Conservation (phyloP, 495 filamentous ascomycete genomes). For the Daldinia bambusicola region DNA sequence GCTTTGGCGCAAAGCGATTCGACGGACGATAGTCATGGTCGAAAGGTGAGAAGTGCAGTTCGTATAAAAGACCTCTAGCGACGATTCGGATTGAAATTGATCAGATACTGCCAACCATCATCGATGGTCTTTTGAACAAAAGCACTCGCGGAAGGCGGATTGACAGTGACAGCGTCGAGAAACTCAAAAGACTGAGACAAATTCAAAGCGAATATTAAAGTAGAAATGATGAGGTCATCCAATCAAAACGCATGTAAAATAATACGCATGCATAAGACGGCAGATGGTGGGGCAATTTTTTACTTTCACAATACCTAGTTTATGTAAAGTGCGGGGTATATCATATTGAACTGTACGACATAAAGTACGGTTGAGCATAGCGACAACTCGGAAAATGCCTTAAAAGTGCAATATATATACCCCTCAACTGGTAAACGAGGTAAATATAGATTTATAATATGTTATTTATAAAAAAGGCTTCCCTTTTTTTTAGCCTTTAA, state of each 20-base stretch:
- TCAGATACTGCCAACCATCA: background rate
- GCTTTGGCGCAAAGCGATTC: constrained; percentile 41
- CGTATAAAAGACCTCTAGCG: background rate
- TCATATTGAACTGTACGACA: too few relatives aligned
- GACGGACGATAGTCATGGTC: constrained; percentile 40
- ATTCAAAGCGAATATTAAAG: constrained; percentile 1
- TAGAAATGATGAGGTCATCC: constrained; percentile 42
- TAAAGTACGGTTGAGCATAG: too few relatives aligned
- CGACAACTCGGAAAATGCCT: too few relatives aligned
- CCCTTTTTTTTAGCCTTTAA: too few relatives aligned
- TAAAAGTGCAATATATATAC: too few relatives aligned
- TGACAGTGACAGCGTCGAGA: constrained; percentile 3
- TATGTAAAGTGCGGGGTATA: background rate
- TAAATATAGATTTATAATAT: too few relatives aligned
- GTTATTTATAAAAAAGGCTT: too few relatives aligned
- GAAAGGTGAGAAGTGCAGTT: too few relatives aligned
- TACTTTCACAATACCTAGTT: background rate
- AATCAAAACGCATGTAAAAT: constrained; percentile 39
- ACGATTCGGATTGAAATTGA: background rate
- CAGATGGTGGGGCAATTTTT: background rate
- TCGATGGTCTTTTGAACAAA: background rate
- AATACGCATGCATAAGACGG: constrained; percentile 3
- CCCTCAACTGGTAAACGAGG: too few relatives aligned
- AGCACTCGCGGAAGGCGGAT: background rate
- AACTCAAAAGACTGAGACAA: background rate